These are phyloP conservation scores for Microdochium paspali DNA, from an alignment of 2,329 filamentous ascomycete species.

Conservation along the genomic window DNA sequence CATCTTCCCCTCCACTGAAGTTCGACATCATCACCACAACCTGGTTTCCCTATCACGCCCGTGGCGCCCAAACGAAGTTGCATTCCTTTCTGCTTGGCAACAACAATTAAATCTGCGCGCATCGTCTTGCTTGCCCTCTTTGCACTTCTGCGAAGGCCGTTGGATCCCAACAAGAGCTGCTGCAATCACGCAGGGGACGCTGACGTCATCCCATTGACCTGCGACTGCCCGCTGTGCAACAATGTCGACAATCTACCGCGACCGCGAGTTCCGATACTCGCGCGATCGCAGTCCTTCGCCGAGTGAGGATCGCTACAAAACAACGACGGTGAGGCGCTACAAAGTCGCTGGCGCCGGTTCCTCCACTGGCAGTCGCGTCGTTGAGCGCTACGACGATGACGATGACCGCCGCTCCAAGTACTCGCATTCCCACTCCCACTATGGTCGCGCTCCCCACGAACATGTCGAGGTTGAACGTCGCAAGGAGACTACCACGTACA, in stretches of 20 bases:
- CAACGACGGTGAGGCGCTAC: slow-evolving; percentile 18
- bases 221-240: slow-evolving; percentile 3
- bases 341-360: slow-evolving; percentile 18
- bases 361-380: slow-evolving; percentile 9
- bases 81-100: too few species aligned
- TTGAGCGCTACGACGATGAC: slow-evolving; percentile 29
- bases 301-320: slow-evolving; percentile 17
- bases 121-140: neutral
- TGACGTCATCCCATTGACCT: slow-evolving; percentile 5
- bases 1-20: too few species aligned
- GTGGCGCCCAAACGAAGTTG: too few species aligned
- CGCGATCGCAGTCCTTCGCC: slow-evolving; percentile 16
- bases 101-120: neutral
- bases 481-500: slow-evolving; percentile 23
- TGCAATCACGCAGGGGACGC: slow-evolving; percentile 8
- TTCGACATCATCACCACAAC: too few species aligned
- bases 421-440: slow-evolving; percentile 19
- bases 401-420: slow-evolving; percentile 35
- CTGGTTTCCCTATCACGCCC: too few species aligned
- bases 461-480: slow-evolving; percentile 33
- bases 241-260: slow-evolving; percentile 16
- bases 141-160: neutral
- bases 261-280: slow-evolving; percentile 17
- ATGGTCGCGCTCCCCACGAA: slow-evolving; percentile 28
- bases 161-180: neutral